These are phyloP conservation scores for Phytophthora palmivora DNA, from an alignment of 352 stramenopile genomes.

Conservation along the genomic window DNA sequence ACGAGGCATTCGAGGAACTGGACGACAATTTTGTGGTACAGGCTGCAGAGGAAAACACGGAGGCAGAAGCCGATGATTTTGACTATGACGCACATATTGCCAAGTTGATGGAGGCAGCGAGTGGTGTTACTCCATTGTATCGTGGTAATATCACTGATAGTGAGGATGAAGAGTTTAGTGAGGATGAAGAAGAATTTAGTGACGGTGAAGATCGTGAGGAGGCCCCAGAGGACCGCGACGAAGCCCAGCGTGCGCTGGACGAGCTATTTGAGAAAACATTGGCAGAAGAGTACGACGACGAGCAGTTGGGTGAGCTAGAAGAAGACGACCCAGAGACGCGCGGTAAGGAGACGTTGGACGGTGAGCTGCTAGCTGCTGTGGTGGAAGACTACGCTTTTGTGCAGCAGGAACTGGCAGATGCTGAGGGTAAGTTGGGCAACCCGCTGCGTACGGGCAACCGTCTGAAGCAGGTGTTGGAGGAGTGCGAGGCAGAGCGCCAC, in stretches of 20 bases:
- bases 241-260: constrained; percentile 88
- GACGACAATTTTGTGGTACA: constrained; percentile 94
- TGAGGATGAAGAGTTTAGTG: constrained; percentile 90
- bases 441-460: constrained; percentile 70
- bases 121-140: constrained; percentile 67
- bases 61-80: constrained; percentile 70
- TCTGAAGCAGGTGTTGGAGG: constrained; percentile 76
- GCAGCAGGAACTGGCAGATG: constrained; percentile 74
- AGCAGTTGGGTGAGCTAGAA: constrained; percentile 80
- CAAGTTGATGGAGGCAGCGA: constrained; percentile 91
- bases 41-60: constrained; percentile 58
- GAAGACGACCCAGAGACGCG: constrained; percentile 78
- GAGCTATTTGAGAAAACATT: constrained; percentile 89
- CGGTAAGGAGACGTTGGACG: constrained; percentile 75
- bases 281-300: constrained; percentile 85
- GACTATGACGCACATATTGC: constrained; percentile 95
- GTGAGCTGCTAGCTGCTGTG: constrained; percentile 70
- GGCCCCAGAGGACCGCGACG: constrained; percentile 54
- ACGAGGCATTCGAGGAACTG: constrained; percentile 87
- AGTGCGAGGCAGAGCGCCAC: constrained; percentile 65
- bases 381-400: constrained; percentile 78
- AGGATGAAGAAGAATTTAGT: constrained; percentile 71
- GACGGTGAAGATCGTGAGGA: constrained; percentile 47
- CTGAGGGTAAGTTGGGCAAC: constrained; percentile 84
- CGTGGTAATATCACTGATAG: constrained; percentile 73